phyloP scores from a whole-genome alignment of 2,329 filamentous ascomycete genomes.

The Pyrenochaeta sp. region DNA sequence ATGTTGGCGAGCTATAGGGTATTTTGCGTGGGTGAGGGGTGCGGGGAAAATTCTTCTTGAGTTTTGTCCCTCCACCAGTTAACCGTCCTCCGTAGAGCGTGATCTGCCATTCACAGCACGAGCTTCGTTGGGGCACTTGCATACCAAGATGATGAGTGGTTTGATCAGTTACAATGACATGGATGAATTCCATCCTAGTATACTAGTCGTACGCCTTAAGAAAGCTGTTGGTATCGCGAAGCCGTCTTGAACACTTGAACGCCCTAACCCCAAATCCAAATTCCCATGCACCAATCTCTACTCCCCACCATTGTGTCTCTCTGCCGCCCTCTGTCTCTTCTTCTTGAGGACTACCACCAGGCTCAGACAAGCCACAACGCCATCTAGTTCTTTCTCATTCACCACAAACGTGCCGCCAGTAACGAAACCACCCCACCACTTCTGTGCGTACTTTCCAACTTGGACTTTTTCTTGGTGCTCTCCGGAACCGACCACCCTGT shows the following conservation, averaged over 20 bases:
- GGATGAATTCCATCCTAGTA: too few relatives aligned
- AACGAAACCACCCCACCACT: conserved; percentile 32
- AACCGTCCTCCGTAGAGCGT: too few relatives aligned
- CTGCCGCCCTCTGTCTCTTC: conserved; percentile 34
- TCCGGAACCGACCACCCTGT: conserved; percentile 23
- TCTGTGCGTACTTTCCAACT: conserved; percentile 36
- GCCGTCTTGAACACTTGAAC: neutral
- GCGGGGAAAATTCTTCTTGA: too few relatives aligned
- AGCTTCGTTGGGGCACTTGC: neutral
- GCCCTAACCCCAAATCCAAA: neutral
- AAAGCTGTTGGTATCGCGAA: neutral
- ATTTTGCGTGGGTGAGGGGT: too few relatives aligned
- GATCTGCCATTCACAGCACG: neutral
- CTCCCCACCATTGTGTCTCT: neutral
- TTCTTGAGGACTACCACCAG: conserved; percentile 36
- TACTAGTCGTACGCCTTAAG: neutral
- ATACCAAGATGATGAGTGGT: neutral
- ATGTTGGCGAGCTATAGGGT: too few relatives aligned
- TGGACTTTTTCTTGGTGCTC: conserved; percentile 21
- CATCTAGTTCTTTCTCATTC: conserved; percentile 30
- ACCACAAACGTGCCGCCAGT: conserved; percentile 33
- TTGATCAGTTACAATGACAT: too few relatives aligned
- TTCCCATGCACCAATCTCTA: too few relatives aligned
- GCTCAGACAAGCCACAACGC: conserved; percentile 32
- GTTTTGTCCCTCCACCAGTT: too few relatives aligned